These are phyloP conservation scores for Ogataea zsoltii DNA, from an alignment of 805 yeast species.

Conservation along the genomic window DNA sequence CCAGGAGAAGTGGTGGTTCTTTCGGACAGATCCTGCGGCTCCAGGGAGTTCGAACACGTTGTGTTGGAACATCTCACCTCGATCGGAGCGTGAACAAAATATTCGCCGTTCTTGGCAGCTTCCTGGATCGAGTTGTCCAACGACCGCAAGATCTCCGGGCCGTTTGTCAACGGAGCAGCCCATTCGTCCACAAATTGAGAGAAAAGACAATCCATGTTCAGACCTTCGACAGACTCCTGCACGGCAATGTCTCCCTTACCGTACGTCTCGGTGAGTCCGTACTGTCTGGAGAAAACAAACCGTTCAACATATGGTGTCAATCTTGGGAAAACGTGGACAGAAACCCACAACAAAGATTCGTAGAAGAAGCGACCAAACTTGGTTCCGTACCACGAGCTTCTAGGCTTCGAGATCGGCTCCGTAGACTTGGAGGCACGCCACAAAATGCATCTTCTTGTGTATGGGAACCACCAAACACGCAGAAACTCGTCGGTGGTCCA, in stretches of 20 bases:
- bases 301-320: constrained; percentile 83
- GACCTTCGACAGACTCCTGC: constrained; percentile 79
- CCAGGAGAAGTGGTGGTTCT: constrained; percentile 64
- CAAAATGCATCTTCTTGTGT: constrained; percentile 76
- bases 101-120: constrained; percentile 63
- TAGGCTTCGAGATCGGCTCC: constrained; percentile 62
- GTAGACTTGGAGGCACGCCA: constrained; percentile 87
- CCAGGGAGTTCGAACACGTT: constrained; percentile 43
- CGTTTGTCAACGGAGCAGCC: constrained; percentile 87
- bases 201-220: constrained; percentile 94
- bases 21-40: constrained; percentile 47
- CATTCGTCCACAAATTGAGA: constrained; percentile 95
- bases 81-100: constrained; percentile 90
- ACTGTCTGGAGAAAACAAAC: constrained; percentile 83
- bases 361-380: constrained; percentile 75
- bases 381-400: constrained; percentile 85
- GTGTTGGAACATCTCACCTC: constrained; percentile 94
- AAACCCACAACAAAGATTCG: constrained; percentile 74
- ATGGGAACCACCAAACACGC: constrained; percentile 98
- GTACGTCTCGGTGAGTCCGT: constrained; percentile 69
- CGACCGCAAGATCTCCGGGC: constrained; percentile 67
- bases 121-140: constrained; percentile 59
- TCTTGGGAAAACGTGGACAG: constrained; percentile 71
- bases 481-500: constrained; percentile 92
- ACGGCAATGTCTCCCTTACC: constrained; percentile 63